These are phyloP conservation scores for Malassezia restricta DNA, from an alignment of 1,284 basidiomycete genomes.

Conservation along the genomic window DNA sequence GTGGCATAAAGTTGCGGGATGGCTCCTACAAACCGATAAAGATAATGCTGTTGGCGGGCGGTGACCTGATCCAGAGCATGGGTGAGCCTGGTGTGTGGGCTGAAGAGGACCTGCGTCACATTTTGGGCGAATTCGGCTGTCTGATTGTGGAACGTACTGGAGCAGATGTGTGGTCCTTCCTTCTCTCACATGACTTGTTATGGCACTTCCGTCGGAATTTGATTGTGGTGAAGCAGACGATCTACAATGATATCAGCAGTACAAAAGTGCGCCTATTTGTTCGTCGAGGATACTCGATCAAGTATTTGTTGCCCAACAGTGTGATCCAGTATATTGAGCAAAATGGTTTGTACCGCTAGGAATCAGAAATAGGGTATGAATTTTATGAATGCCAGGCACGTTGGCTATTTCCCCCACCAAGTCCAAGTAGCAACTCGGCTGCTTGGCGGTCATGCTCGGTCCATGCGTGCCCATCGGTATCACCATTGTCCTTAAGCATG, in stretches of 20 bases:
- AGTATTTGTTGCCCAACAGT: conserved; percentile 75
- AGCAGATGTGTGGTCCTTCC: conserved; percentile 64
- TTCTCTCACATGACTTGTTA: conserved; percentile 52
- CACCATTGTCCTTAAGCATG: background rate
- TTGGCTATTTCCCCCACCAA: conserved; percentile 8
- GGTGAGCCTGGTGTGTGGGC: conserved; percentile 98
- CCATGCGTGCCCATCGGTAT: background rate
- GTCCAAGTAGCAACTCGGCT: conserved; percentile 27
- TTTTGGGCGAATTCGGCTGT: conserved; percentile 82
- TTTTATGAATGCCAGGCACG: conserved; percentile 1
- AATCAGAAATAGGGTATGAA: background rate
- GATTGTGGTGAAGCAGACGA: conserved; percentile 71
- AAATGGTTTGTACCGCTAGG: conserved; percentile 50
- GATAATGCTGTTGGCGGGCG: conserved; percentile 90
- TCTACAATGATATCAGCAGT: conserved; percentile 91
- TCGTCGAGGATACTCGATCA: conserved; percentile 79
- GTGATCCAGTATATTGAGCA: conserved; percentile 92
- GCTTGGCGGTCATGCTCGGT: conserved; percentile 25
- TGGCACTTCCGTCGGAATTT: conserved; percentile 64
- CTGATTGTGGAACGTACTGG: conserved; percentile 91
- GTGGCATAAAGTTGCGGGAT: conserved; percentile 32
- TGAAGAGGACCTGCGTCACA: conserved; percentile 87
- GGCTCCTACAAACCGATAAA: conserved; percentile 45
- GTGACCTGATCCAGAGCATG: conserved; percentile 94
- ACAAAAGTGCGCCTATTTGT: conserved; percentile 59